Percentiles rank a stretch among this genome's conserved stretches.
Evolutionary conservation across 2,329 filamentous ascomycete species (phyloP).

Genomic region (Xylariaceae sp.): DNA sequence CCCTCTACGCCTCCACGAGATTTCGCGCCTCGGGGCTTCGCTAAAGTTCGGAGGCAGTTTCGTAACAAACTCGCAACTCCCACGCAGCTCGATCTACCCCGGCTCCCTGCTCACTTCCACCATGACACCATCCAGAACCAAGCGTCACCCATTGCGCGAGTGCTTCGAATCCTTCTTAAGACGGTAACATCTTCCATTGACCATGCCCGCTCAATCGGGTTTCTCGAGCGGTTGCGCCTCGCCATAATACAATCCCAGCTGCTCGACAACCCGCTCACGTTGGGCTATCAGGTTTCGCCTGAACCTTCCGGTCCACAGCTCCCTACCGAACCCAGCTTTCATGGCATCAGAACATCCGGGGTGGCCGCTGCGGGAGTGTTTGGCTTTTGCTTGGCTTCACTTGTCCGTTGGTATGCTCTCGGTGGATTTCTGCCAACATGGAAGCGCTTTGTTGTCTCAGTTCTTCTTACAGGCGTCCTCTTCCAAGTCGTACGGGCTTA

Average conservation of each 20-base stretch:
- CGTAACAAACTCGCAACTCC: constrained; percentile 25
- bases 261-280: constrained; percentile 28
- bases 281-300: constrained; percentile 22
- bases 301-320: constrained; percentile 19
- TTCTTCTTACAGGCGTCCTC: constrained; percentile 16
- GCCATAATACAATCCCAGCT: constrained; percentile 31
- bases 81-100: constrained; percentile 24
- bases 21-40: constrained; percentile 31
- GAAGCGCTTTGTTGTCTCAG: constrained; percentile 23
- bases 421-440: constrained; percentile 26
- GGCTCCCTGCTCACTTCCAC: constrained; percentile 20
- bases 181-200: constrained; percentile 31
- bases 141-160: constrained; percentile 24
- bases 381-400: constrained; percentile 25
- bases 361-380: constrained; percentile 28
- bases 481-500: constrained; percentile 25
- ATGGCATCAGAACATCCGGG: constrained; percentile 27
- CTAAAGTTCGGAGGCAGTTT: constrained; percentile 29
- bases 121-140: constrained; percentile 25
- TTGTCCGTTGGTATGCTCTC: constrained; percentile 27
- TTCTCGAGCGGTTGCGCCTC: constrained; percentile 31
- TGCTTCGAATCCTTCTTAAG: constrained; percentile 24
- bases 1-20: constrained; percentile 27
- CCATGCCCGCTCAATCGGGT: constrained; percentile 27
- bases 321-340: constrained; percentile 20